A percentile compares a stretch with the other conserved stretches of the same genome.
Evolutionary conservation across 371 early-diverging fungal species (phyloP).

Genomic region (Capillidium rhysosporum): DNA sequence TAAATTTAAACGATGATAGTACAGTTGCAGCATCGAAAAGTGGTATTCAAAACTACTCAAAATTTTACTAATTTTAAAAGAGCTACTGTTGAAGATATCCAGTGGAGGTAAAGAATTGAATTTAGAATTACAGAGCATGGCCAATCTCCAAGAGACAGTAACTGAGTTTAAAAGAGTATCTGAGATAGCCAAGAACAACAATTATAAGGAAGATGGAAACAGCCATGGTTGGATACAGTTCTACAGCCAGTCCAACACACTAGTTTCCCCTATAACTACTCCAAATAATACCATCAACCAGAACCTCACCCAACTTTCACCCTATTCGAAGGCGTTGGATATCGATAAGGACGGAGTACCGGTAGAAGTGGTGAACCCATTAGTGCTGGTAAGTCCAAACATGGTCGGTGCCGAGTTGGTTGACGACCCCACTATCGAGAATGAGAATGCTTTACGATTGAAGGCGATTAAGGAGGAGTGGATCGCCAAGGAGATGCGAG

Average conservation of each 20-base stretch:
- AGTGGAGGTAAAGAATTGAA: not conserved
- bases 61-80: too few relatives aligned
- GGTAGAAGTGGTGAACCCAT: not conserved
- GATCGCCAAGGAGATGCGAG: conserved; percentile 27
- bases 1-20: conserved; percentile 13
- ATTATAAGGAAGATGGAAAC: conserved; percentile 10
- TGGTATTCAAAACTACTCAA: too few relatives aligned
- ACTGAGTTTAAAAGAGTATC: not conserved
- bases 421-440: not conserved
- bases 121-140: not conserved
- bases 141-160: not conserved
- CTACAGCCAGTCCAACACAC: conserved; percentile 9
- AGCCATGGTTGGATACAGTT: conserved; percentile 20
- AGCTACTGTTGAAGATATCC: not conserved
- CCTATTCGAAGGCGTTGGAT: not conserved
- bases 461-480: conserved; percentile 27
- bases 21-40: conserved; percentile 9
- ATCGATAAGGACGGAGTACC: not conserved
- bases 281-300: not conserved
- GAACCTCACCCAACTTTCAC: not conserved
- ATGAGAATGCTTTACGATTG: not conserved
- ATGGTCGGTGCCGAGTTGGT: not conserved
- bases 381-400: not conserved
- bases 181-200: not conserved
- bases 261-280: not conserved